Base-by-base conservation (phyloP, 1,284 basidiomycete genomes). In the Apiotrichum brassicae region DNA sequence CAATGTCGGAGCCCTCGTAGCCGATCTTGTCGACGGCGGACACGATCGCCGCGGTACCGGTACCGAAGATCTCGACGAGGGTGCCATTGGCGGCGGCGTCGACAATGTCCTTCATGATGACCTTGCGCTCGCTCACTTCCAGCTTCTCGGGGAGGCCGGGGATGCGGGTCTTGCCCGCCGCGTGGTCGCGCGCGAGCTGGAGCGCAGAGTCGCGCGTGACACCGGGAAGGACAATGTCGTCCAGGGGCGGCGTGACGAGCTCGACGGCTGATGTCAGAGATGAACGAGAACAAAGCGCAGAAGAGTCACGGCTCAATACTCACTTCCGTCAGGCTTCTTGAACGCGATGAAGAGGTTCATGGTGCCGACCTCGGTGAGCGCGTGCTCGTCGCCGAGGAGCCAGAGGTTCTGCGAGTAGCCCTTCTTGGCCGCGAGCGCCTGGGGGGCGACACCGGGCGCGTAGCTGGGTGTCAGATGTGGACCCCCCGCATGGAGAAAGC, bases 321-420 rank as follows among this genome's bases (percentile, higher is more conserved):
- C 58, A 83, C 84, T 75, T 34, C 87, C 90, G 61, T 91, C 81
- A 11, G 81, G 77, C 24, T 79, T 79, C 67, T 82, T 82, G 71
- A 97, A 82, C 0, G 85, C 91, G 37, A 89, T 81, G 57, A 97
- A 95, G 65, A 94, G 76, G 75, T 99, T 98, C 95, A 98, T 97
- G 1, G 91, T 93, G 25, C 93, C 93, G 28, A 67, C 68, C 61
- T 77, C 92, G 0, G 91, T 94, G 46, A 94, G 74, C 63, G 85
- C 76, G 66, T 94, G 86, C 52, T 93, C 86, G 3, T 83, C 82
- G 0, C 91, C 90, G 55, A 90, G 84, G 33, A 97, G 76, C 93
- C 94, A 97, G 7, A 98, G 79, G 70, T 95, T 97, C 73, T 99
- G 95, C 34, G 83, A 82, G 71, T 97, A 97, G 13, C 94, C 94